Conservation (phyloP, 164 flowering plant species). For the Aristolochia fimbriata region DNA sequence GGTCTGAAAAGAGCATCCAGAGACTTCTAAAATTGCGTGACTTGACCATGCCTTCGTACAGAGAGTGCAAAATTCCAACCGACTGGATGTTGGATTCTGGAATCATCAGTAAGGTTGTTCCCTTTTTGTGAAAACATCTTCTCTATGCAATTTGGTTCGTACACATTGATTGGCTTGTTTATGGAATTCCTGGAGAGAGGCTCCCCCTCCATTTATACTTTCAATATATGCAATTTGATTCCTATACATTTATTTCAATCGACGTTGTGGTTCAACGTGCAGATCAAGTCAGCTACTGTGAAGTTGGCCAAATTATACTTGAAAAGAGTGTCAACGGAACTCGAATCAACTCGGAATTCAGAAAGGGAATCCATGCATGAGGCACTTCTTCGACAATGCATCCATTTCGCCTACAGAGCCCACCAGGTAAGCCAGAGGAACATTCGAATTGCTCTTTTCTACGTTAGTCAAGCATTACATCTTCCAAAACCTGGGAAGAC, state of each 20-base stretch:
- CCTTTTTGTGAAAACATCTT: background rate
- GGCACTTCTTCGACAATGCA: slow-evolving; percentile 55
- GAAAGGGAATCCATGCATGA: slow-evolving; percentile 44
- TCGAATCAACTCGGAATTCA: slow-evolving; percentile 26
- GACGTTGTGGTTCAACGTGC: slow-evolving; percentile 6
- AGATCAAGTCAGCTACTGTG: slow-evolving; percentile 59
- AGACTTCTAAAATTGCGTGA: slow-evolving; percentile 38
- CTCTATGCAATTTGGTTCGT: background rate
- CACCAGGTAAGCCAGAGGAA: slow-evolving; percentile 41
- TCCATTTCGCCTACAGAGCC: slow-evolving; percentile 55
- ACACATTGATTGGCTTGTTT: background rate
- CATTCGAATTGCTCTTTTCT: background rate
- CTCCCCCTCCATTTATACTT: too few relatives aligned
- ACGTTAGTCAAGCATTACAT: too few relatives aligned
- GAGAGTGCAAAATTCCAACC: slow-evolving; percentile 38
- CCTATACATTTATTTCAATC: too few relatives aligned
- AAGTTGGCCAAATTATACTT: slow-evolving; percentile 49
- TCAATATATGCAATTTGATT: too few relatives aligned
- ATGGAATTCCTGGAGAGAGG: background rate
- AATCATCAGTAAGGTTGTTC: slow-evolving; percentile 40
- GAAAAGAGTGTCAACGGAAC: slow-evolving; percentile 53
- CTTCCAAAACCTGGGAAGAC: too few relatives aligned
- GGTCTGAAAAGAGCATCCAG: slow-evolving; percentile 53
- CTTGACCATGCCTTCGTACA: slow-evolving; percentile 32
- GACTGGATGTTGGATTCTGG: slow-evolving; percentile 82